Percentiles rank a stretch among this genome's conserved stretches.
Evolutionary conservation across 1,284 basidiomycete genomes (phyloP).

Genomic region (Tetrapyrgos nigripes): DNA sequence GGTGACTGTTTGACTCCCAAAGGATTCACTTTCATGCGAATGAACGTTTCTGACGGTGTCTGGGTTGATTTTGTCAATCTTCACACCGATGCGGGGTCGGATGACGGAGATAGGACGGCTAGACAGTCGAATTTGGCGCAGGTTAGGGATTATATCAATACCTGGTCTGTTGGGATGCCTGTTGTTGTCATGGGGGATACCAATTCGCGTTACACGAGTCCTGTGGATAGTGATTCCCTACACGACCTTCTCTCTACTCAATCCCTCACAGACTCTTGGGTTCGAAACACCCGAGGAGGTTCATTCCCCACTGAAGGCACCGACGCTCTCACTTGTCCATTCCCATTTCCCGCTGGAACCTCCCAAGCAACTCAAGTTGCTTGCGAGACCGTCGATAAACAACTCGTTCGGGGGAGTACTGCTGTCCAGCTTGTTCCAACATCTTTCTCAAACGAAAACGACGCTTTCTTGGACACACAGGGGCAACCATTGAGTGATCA

Average conservation of each 20-base stretch:
- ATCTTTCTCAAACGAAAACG: constrained; percentile 38
- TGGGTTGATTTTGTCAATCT: constrained; percentile 46
- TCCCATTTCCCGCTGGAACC: constrained; percentile 38
- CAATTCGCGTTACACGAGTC: constrained; percentile 41
- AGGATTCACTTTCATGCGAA: constrained; percentile 43
- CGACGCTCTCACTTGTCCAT: constrained; percentile 34
- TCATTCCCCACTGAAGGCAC: constrained; percentile 28
- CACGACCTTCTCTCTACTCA: constrained; percentile 16
- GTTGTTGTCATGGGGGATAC: constrained; percentile 46
- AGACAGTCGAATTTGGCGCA: constrained; percentile 41
- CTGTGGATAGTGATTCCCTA: constrained; percentile 25
- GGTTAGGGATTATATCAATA: constrained; percentile 33
- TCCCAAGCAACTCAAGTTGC: constrained; percentile 31
- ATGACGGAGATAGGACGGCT: constrained; percentile 37
- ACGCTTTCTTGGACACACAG: constrained; percentile 35
- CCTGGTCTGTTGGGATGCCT: constrained; percentile 39
- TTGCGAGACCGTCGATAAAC: constrained; percentile 47
- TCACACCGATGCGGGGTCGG: constrained; percentile 43
- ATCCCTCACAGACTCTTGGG: constrained; percentile 31
- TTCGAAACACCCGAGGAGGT: constrained; percentile 28
- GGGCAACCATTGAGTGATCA: constrained; percentile 42
- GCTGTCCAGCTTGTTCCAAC: constrained; percentile 30
- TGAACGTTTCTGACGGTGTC: constrained; percentile 35
- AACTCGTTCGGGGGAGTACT: constrained; percentile 34
- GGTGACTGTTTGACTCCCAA: constrained; percentile 47